phyloP scores from a whole-genome alignment of 148 eudicot species.

The Bassia scoparia region DNA sequence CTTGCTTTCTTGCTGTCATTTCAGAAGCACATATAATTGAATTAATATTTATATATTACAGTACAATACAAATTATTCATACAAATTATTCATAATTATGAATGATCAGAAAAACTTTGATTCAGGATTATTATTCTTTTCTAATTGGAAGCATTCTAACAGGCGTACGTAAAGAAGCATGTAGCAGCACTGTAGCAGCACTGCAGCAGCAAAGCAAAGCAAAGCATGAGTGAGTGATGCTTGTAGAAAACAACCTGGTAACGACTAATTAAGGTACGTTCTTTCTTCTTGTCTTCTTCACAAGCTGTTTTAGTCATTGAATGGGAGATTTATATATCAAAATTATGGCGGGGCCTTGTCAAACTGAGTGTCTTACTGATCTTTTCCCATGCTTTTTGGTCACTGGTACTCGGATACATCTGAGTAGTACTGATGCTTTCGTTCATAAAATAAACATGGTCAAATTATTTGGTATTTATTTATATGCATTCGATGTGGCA shows the following conservation, averaged over 20 bases:
- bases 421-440: constrained; percentile 10
- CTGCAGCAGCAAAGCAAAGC: neutral
- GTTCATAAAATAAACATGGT: neutral
- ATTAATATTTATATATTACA: neutral
- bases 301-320: constrained; percentile 7
- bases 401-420: constrained; percentile 29
- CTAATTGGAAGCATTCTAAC: too few species aligned
- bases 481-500: too few species aligned
- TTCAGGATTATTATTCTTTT: neutral
- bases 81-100: too few species aligned
- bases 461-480: neutral
- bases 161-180: neutral
- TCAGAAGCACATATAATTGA: constrained; percentile 10
- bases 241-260: constrained; percentile 7
- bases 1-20: constrained; percentile 13
- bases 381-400: constrained; percentile 25
- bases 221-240: neutral
- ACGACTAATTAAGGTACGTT: constrained; percentile 3
- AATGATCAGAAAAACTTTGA: neutral
- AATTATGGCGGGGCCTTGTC: constrained; percentile 8
- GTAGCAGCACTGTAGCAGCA: too few species aligned
- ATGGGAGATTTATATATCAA: neutral
- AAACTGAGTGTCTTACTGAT: constrained; percentile 7
- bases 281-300: constrained; percentile 26
- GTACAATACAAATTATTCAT: too few species aligned